phyloP scores from a whole-genome alignment of 495 filamentous ascomycete genomes.

The Thermothielavioides terrestris region DNA sequence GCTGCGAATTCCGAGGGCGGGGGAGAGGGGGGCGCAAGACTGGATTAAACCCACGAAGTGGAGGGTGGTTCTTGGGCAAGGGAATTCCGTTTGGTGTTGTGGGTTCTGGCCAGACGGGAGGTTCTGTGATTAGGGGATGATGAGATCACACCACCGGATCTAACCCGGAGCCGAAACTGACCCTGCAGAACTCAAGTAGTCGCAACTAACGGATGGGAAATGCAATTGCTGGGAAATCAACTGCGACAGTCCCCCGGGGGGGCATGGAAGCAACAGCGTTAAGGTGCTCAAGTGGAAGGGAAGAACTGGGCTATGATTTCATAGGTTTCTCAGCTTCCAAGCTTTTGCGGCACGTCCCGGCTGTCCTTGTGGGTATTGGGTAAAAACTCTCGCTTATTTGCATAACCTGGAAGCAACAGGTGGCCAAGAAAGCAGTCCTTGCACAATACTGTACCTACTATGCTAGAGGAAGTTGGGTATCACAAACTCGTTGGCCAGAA shows the following conservation, averaged over 20 bases:
- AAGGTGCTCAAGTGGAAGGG: not conserved
- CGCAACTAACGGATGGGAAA: too few species aligned
- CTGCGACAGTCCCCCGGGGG: not conserved
- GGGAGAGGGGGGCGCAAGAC: constrained; percentile 3
- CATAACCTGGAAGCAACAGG: too few species aligned
- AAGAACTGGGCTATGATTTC: constrained; percentile 17
- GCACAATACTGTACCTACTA: too few species aligned
- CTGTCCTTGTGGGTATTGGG: too few species aligned
- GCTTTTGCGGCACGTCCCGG: too few species aligned
- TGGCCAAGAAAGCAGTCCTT: too few species aligned
- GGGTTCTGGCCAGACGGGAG: constrained; percentile 18
- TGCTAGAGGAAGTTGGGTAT: too few species aligned
- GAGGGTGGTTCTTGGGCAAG: constrained; percentile 7
- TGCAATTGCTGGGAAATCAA: not conserved
- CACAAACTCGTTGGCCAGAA: too few species aligned
- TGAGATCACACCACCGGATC: constrained; percentile 13
- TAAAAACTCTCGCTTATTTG: too few species aligned
- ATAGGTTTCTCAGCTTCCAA: constrained; percentile 7
- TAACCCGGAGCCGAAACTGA: not conserved
- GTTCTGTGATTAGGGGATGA: too few species aligned
- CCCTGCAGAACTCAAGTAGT: not conserved
- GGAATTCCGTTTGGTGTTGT: constrained; percentile 9
- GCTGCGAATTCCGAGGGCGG: constrained; percentile 16
- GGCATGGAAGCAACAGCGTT: not conserved
- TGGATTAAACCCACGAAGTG: constrained; percentile 8